phyloP scores from a whole-genome alignment of 2,329 filamentous ascomycete species.

The Colletotrichum lupini region DNA sequence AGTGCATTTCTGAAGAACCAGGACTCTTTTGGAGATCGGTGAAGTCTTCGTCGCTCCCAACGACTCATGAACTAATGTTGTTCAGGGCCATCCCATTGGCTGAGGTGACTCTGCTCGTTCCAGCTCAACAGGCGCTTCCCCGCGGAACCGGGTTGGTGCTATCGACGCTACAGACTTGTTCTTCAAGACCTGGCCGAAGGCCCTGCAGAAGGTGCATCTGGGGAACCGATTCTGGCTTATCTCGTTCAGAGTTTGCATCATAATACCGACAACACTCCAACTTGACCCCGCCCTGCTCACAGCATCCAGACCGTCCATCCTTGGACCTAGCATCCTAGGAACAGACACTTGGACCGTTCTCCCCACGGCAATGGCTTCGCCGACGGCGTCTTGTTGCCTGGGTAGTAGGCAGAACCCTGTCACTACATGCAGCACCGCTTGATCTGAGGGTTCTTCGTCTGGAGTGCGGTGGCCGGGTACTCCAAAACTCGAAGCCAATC shows the following conservation, averaged over 20 bases:
- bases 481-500: conserved; percentile 16
- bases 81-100: background rate
- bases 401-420: conserved; percentile 11
- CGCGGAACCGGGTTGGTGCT: conserved; percentile 22
- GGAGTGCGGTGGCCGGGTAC: conserved; percentile 6
- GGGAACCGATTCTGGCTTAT: conserved; percentile 34
- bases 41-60: background rate
- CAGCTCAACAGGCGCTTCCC: conserved; percentile 17
- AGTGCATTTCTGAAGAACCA: conserved; percentile 11
- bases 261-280: conserved; percentile 11
- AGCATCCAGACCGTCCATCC: background rate
- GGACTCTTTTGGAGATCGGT: background rate
- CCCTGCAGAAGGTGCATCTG: conserved; percentile 34
- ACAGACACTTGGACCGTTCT: conserved; percentile 1
- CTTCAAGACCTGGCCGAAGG: conserved; percentile 10
- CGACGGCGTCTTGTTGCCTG: background rate
- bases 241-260: conserved; percentile 34
- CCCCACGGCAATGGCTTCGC: background rate
- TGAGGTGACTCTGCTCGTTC: background rate
- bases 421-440: conserved; percentile 4
- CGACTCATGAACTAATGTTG: conserved; percentile 16
- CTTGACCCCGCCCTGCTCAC: conserved; percentile 18
- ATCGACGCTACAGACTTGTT: conserved; percentile 4
- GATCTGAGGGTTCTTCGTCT: conserved; percentile 3
- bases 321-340: background rate